phyloP scores from a whole-genome alignment of 2,329 filamentous ascomycete genomes.

The Colletotrichum lupini region DNA sequence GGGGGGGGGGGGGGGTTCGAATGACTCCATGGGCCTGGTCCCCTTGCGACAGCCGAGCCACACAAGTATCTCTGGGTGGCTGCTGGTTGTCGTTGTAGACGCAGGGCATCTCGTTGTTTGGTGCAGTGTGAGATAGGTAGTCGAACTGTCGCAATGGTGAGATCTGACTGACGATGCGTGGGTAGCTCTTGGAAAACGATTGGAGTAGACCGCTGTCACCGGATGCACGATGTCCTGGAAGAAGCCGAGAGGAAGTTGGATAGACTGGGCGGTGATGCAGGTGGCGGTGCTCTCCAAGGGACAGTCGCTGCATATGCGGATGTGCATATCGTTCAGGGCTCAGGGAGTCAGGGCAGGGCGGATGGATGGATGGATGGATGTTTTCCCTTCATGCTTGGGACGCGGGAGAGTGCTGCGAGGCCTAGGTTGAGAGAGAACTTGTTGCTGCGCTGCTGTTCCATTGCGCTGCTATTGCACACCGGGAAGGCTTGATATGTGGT shows the following conservation, averaged over 20 bases:
- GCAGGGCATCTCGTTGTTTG: not conserved
- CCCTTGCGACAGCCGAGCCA: not conserved
- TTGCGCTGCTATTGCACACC: not conserved
- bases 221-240: conserved; percentile 3
- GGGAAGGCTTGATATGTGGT: not conserved
- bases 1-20: not conserved
- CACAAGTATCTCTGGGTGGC: not conserved
- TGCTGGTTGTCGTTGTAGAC: not conserved
- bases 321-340: conserved; percentile 10
- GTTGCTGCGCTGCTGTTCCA: too few relatives aligned
- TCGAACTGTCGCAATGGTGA: not conserved
- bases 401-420: not conserved
- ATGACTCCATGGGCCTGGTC: not conserved
- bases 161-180: conserved; percentile 3
- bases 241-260: not conserved
- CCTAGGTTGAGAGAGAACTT: not conserved
- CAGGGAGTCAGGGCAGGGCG: not conserved
- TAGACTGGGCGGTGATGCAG: conserved; percentile 31
- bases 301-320: conserved; percentile 16
- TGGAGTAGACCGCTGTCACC: not conserved
- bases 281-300: conserved; percentile 29
- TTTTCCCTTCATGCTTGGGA: not conserved
- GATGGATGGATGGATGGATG: too few relatives aligned
- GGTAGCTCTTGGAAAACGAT: not conserved
- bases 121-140: not conserved